These are phyloP conservation scores for Aegilops speltoides DNA, from an alignment of 176 grass and related monocot species.

Conservation along the genomic window DNA sequence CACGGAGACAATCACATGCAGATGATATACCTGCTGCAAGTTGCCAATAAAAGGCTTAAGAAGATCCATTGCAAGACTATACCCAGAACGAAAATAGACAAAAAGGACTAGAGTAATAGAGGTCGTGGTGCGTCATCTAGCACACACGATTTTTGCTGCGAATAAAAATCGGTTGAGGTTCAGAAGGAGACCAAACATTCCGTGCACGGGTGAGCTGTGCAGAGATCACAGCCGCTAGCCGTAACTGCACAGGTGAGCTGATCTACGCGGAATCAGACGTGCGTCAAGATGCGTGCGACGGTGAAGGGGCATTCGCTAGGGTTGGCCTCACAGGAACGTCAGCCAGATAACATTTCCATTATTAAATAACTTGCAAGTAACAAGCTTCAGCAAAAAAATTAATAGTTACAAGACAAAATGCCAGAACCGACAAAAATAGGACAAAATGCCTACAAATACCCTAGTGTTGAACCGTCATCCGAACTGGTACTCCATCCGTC, in stretches of 20 bases:
- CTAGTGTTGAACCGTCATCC: no score
- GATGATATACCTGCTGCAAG: neutral
- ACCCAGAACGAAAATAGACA: neutral
- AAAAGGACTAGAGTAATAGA: neutral
- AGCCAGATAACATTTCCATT: no score
- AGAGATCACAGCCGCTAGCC: neutral
- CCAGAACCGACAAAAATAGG: no score
- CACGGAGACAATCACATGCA: neutral
- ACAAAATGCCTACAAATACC: no score
- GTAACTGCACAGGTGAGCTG: neutral
- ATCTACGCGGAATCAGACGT: no score
- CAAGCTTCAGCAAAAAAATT: no score
- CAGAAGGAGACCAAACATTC: slow-evolving; percentile 20
- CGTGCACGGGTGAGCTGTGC: slow-evolving; percentile 23
- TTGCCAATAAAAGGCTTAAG: neutral
- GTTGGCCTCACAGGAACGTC: no score
- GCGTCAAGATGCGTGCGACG: no score
- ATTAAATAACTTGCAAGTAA: no score
- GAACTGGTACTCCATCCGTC: no score
- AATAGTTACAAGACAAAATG: no score
- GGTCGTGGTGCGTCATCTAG: neutral
- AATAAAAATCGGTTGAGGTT: neutral
- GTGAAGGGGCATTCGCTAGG: no score
- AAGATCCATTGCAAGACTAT: neutral
- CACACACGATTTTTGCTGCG: neutral